phyloP scores from a whole-genome alignment of 2,329 filamentous ascomycete genomes.

The Achaetomium macrosporum region DNA sequence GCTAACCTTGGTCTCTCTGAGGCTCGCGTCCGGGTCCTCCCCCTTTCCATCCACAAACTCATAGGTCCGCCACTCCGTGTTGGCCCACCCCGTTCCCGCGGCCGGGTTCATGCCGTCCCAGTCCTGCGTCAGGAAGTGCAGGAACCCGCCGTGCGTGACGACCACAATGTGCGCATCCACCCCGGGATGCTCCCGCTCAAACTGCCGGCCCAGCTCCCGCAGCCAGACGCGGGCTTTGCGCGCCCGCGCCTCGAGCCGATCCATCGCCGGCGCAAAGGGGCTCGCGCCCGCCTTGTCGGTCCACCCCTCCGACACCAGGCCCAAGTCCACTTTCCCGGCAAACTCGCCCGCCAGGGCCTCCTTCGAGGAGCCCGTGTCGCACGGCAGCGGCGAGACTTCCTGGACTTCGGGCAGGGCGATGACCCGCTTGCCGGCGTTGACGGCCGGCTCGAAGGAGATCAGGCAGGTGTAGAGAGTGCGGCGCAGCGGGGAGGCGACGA shows the following conservation, averaged over 20 bases:
- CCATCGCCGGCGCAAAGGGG: constrained; percentile 41
- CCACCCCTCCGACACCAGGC: constrained; percentile 60
- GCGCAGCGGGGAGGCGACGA: constrained; percentile 73
- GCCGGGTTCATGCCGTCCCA: constrained; percentile 55
- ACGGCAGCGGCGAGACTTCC: constrained; percentile 68
- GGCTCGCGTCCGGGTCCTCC: constrained; percentile 41
- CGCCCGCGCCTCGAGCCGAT: constrained; percentile 56
- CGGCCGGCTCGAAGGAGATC: constrained; percentile 56
- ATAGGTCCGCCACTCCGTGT: constrained; percentile 67
- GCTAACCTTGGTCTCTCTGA: constrained; percentile 46
- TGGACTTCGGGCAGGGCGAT: constrained; percentile 69
- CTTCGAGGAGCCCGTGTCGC: constrained; percentile 64
- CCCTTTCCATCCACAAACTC: constrained; percentile 51
- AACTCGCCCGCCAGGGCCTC: constrained; percentile 56
- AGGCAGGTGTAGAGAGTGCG: constrained; percentile 76
- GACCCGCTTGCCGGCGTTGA: constrained; percentile 40
- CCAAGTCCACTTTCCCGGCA: constrained; percentile 54
- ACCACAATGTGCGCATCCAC: constrained; percentile 61
- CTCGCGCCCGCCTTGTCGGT: constrained; percentile 54
- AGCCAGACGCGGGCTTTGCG: constrained; percentile 55
- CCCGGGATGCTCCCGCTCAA: constrained; percentile 33
- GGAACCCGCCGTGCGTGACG: constrained; percentile 75
- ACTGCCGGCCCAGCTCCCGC: constrained; percentile 40
- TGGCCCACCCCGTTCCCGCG: constrained; percentile 63
- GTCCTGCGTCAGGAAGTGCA: constrained; percentile 82